Conservation (phyloP, 306 rosid genomes). For the Ormosia semicastrata region DNA sequence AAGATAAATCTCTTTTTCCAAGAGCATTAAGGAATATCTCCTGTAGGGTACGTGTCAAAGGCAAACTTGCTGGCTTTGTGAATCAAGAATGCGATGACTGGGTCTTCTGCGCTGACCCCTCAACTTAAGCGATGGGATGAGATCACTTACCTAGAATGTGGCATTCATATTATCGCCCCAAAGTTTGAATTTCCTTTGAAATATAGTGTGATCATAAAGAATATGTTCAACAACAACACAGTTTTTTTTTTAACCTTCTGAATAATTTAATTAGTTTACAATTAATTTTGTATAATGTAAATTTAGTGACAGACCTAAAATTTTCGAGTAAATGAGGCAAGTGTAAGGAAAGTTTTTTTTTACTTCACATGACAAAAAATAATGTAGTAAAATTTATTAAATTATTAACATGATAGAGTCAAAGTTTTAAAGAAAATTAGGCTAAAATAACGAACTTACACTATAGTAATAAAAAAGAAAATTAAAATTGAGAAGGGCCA, state of each 20-base stretch:
- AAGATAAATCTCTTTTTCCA: too few relatives aligned
- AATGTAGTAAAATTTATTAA: too few relatives aligned
- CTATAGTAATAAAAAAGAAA: too few relatives aligned
- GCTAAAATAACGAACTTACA: too few relatives aligned
- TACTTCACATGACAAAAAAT: too few relatives aligned
- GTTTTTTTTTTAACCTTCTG: neutral
- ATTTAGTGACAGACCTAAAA: too few relatives aligned
- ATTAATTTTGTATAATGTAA: neutral
- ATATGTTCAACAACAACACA: neutral
- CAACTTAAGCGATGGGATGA: neutral
- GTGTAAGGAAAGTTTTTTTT: too few relatives aligned
- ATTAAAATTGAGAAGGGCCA: too few relatives aligned
- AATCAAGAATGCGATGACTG: constrained; percentile 2
- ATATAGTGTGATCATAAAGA: neutral
- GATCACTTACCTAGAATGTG: neutral
- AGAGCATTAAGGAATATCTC: too few relatives aligned
- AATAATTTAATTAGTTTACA: neutral
- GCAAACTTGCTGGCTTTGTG: neutral
- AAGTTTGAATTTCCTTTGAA: neutral
- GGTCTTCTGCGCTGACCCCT: constrained; percentile 19
- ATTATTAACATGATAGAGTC: too few relatives aligned
- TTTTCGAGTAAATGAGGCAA: too few relatives aligned
- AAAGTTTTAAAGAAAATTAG: too few relatives aligned
- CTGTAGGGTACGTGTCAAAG: neutral
- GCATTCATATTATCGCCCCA: neutral